Percentiles rank a stretch among this genome's conserved stretches.
Evolutionary conservation across 768 basidiomycete genomes (phyloP).

Genomic region (Lactifluus subvellereus): DNA sequence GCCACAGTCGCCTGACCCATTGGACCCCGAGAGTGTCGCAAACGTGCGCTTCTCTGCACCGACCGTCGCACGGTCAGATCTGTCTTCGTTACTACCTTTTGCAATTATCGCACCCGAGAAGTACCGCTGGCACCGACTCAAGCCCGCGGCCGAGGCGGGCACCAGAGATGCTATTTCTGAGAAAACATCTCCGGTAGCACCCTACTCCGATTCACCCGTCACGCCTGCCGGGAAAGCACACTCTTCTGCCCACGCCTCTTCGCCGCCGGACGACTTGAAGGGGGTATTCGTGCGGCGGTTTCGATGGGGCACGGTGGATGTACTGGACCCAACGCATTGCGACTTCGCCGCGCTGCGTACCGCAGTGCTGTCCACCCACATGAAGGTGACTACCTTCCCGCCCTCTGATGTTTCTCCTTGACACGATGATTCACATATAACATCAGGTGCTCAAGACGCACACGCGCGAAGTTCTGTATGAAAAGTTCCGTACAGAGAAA

Average conservation of each 20-base stretch:
- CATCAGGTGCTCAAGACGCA: slow-evolving; percentile 68
- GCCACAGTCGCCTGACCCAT: slow-evolving; percentile 49
- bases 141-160: slow-evolving; percentile 29
- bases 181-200: slow-evolving; percentile 35
- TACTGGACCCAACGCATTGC: slow-evolving; percentile 79
- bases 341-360: slow-evolving; percentile 85
- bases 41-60: slow-evolving; percentile 74
- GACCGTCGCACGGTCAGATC: slow-evolving; percentile 53
- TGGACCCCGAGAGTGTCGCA: slow-evolving; percentile 64
- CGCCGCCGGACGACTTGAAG: slow-evolving; percentile 60
- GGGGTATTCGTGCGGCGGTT: slow-evolving; percentile 75
- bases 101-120: slow-evolving; percentile 73
- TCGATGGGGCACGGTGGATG: slow-evolving; percentile 86
- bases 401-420: not conserved
- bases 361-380: slow-evolving; percentile 75
- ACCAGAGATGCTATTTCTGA: slow-evolving; percentile 34
- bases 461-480: slow-evolving; percentile 88
- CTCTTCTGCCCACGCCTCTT: slow-evolving; percentile 40
- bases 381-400: slow-evolving; percentile 54
- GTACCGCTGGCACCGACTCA: slow-evolving; percentile 37
- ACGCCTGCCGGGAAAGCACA: slow-evolving; percentile 25
- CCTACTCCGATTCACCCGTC: slow-evolving; percentile 32
- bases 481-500: slow-evolving; percentile 89
- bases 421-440: slow-evolving; percentile 10
- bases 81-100: slow-evolving; percentile 62